Percentiles rank a stretch among this genome's conserved stretches.
These are phyloP conservation scores for Fusarium sp. DNA, from an alignment of 2,329 filamentous ascomycete species.

Conservation along the genomic window DNA sequence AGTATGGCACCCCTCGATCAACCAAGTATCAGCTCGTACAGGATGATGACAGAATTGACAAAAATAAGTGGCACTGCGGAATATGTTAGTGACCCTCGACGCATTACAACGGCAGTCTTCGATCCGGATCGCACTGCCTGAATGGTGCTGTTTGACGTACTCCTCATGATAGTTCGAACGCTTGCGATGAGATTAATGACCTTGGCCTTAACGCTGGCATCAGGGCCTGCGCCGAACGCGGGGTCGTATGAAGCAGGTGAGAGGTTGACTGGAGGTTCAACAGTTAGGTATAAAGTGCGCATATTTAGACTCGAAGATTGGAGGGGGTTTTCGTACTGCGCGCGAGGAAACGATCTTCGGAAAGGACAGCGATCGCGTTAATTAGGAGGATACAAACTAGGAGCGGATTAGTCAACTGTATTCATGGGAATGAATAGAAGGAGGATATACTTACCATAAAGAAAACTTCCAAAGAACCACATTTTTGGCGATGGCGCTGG, in stretches of 20 bases:
- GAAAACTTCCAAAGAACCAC: slow-evolving; percentile 78
- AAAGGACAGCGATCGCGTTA: slow-evolving; percentile 93
- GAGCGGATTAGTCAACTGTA: slow-evolving; percentile 26
- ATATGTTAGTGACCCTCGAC: slow-evolving; percentile 19
- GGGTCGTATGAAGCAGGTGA: slow-evolving; percentile 77
- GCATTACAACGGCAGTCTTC: neutral
- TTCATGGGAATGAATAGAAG: neutral
- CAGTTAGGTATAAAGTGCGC: slow-evolving; percentile 31
- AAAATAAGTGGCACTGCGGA: slow-evolving; percentile 82
- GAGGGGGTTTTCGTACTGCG: slow-evolving; percentile 61
- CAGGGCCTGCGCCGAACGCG: slow-evolving; percentile 79
- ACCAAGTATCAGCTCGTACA: slow-evolving; percentile 83
- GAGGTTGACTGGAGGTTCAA: slow-evolving; percentile 74
- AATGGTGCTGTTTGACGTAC: slow-evolving; percentile 60
- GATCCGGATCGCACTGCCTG: neutral
- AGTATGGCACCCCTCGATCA: slow-evolving; percentile 55
- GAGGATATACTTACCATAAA: slow-evolving; percentile 65
- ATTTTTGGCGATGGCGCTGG: slow-evolving; percentile 57
- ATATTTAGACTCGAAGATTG: neutral
- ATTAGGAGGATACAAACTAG: slow-evolving; percentile 84
- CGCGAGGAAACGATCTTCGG: slow-evolving; percentile 92
- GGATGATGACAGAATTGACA: slow-evolving; percentile 84
- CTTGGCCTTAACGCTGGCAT: slow-evolving; percentile 86
- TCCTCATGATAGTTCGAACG: slow-evolving; percentile 91
- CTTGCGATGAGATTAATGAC: slow-evolving; percentile 91